Percentiles rank a stretch among this genome's conserved stretches.
Conservation (phyloP, 2,329 filamentous ascomycete species). For the Waltergamsia citrina region DNA sequence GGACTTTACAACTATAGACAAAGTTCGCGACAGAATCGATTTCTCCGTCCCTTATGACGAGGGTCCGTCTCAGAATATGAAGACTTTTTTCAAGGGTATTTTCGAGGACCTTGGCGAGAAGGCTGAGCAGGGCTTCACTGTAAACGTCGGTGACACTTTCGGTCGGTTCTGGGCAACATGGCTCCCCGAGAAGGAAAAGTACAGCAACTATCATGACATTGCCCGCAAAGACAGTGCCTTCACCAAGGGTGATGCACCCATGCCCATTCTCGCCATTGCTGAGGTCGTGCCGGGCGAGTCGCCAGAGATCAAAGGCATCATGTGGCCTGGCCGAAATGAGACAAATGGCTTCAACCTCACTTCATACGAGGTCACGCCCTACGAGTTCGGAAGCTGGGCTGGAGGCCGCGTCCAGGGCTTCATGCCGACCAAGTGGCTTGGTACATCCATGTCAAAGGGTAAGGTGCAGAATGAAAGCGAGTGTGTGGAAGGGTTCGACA, state of each 20-base stretch:
- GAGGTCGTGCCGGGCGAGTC: conserved; percentile 17
- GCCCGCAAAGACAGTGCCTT: conserved; percentile 9
- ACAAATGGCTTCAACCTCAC: conserved; percentile 18
- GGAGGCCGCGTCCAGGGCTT: conserved; percentile 18
- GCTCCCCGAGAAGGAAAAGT: conserved; percentile 8
- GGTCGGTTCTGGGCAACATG: conserved; percentile 16
- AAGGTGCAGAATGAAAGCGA: conserved; percentile 12
- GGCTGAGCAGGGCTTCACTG: conserved; percentile 12
- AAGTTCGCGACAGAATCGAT: conserved; percentile 10
- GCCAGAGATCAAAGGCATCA: conserved; percentile 13
- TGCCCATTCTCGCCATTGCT: conserved; percentile 15
- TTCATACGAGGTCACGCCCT: conserved; percentile 20
- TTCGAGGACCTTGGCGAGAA: conserved; percentile 13
- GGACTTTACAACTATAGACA: conserved; percentile 12
- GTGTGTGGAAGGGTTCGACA: conserved; percentile 20
- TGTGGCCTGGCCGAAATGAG: conserved; percentile 15
- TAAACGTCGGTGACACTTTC: conserved; percentile 15
- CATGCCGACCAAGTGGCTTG: conserved; percentile 15
- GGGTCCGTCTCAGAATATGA: conserved; percentile 9
- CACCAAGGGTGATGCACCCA: conserved; percentile 11
- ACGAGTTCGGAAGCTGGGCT: conserved; percentile 20
- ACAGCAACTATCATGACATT: conserved; percentile 14
- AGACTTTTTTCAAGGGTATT: conserved; percentile 7
- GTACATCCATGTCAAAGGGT: conserved; percentile 16
- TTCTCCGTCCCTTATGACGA: conserved; percentile 11